Evolutionary conservation across 345 rosid genomes (phyloP), one percentile per base, ranked within the genome.

Genomic region (Salix caprea): DNA sequence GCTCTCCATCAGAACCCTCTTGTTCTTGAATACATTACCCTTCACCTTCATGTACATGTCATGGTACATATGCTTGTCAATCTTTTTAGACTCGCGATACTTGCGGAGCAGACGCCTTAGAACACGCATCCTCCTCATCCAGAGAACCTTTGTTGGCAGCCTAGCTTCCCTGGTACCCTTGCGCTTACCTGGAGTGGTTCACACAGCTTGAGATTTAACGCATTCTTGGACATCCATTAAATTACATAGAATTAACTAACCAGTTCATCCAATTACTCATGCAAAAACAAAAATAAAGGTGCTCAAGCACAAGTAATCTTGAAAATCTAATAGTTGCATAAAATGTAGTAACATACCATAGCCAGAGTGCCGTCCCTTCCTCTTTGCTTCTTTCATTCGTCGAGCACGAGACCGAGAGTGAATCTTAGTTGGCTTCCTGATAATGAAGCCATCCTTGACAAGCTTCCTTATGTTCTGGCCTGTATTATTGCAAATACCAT

Each of bases 1-100:
- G 69, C 96, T 91, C 80, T 95, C 99, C 99, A 95, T 95, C 71
- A 95, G 82, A 14, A 95, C 99, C 70, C 98, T 86, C 87, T 95
- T 95, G 89, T 95, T 95, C 89, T 95, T 95, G 61, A 87, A 95
- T 14, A 93, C 99, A 65, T 95, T 95, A 80, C 99, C 99, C 86
- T 95, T 95, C 54, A 91, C 97, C 81, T 82, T 91, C 99, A 95
- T 93, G 94, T 93, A 95, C 99, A 95, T 95, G 83, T 93, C 98
- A 26, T 95, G 99, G 82, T 95, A 95, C 98, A 95, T 95, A 75
- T 95, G 99, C 79, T 80, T 95, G 86, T 95, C 99, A 82, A 95
- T 93, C 91, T 95, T 95, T 89, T 93, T 93, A 0, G 96, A 52
- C 76, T 95, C 99, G 15, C 98, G 72, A 70, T 95, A 95, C 81